Evolutionary conservation across 768 basidiomycete genomes (phyloP).

Genomic region (Hericium coralloides): DNA sequence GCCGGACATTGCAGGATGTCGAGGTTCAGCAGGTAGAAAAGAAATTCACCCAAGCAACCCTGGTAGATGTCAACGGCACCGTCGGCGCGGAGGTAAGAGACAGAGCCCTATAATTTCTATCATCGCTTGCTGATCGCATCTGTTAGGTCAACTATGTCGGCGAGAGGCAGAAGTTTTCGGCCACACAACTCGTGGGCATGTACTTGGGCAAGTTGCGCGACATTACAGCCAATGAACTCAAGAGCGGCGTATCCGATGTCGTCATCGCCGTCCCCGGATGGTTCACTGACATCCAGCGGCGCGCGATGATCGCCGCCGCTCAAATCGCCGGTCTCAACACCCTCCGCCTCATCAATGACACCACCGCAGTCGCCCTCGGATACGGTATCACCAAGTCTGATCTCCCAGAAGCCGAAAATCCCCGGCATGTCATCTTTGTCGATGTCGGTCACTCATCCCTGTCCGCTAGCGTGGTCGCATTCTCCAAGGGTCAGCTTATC

Average conservation of each 20-base stretch:
- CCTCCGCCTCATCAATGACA: constrained; percentile 95
- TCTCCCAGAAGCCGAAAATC: constrained; percentile 75
- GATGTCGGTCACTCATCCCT: constrained; percentile 93
- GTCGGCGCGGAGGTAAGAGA: constrained; percentile 75
- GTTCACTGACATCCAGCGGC: constrained; percentile 91
- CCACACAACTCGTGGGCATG: constrained; percentile 86
- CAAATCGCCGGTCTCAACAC: constrained; percentile 82
- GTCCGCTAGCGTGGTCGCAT: constrained; percentile 82
- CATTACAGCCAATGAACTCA: constrained; percentile 78
- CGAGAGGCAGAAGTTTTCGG: constrained; percentile 70
- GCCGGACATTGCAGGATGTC: constrained; percentile 68
- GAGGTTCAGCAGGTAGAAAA: constrained; percentile 81
- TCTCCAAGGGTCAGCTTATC: constrained; percentile 85
- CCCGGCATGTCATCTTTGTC: constrained; percentile 86
- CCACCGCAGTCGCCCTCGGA: constrained; percentile 90
- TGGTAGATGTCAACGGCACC: constrained; percentile 77
- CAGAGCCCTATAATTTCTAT: no score
- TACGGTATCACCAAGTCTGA: constrained; percentile 99
- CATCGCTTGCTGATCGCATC: constrained; percentile 3
- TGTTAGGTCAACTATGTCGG: constrained; percentile 81
- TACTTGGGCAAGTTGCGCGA: constrained; percentile 90
- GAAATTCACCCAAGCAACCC: constrained; percentile 81
- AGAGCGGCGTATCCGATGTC: constrained; percentile 78
- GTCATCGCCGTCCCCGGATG: constrained; percentile 96
- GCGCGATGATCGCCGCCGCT: constrained; percentile 85